phyloP scores from a whole-genome alignment of 352 stramenopile genomes.

The Globisporangium canariense region DNA sequence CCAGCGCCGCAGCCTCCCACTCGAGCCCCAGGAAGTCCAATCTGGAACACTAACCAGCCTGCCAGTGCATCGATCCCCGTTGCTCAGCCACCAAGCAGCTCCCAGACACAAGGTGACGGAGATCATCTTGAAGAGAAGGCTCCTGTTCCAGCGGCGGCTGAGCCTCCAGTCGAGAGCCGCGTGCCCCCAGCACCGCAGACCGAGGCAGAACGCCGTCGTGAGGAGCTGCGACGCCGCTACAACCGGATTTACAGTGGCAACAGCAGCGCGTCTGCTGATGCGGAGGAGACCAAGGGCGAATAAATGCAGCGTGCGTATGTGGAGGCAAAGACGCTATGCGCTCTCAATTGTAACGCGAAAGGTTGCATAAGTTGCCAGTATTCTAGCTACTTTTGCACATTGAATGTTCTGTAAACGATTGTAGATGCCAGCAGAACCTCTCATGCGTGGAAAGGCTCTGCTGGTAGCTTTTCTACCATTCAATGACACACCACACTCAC shows the following conservation, averaged over 20 bases:
- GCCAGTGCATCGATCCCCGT: background rate
- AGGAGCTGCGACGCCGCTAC: conserved; percentile 56
- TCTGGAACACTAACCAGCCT: background rate
- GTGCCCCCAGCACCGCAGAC: conserved; percentile 37
- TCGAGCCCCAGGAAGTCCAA: background rate
- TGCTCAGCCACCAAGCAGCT: background rate
- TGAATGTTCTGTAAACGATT: too few species aligned
- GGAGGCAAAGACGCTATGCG: background rate
- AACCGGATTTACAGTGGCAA: conserved; percentile 43
- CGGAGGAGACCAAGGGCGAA: conserved; percentile 38
- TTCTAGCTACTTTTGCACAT: too few species aligned
- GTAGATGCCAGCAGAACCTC: too few species aligned
- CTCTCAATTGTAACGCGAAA: background rate
- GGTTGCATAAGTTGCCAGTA: background rate
- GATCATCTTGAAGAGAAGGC: conserved; percentile 39
- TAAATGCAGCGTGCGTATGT: background rate
- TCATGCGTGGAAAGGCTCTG: too few species aligned
- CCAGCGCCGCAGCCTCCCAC: conserved; percentile 2
- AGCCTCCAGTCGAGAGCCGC: conserved; percentile 25
- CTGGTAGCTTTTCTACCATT: too few species aligned
- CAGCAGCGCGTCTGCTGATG: conserved; percentile 8
- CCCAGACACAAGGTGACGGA: conserved; percentile 11
- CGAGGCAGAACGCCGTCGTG: conserved; percentile 44
- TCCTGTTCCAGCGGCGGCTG: conserved; percentile 16
- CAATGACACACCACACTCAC: too few species aligned